These are phyloP conservation scores for Hirschfeldia incana DNA, from an alignment of 345 rosid genomes.

Conservation along the genomic window DNA sequence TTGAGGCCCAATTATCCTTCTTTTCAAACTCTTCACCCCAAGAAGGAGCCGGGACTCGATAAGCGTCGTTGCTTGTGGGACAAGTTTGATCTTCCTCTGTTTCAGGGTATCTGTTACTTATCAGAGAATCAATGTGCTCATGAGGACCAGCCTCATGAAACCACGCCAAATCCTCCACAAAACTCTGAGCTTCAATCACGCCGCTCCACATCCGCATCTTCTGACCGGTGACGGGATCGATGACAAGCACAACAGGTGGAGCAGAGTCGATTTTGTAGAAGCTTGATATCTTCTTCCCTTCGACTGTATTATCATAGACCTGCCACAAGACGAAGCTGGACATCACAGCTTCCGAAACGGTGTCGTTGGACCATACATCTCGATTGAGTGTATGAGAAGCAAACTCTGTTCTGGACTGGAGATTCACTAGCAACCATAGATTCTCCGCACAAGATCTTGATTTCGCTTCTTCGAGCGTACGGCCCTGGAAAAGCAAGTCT, in stretches of 20 bases:
- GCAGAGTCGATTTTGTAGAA: slow-evolving; percentile 62
- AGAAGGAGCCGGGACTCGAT: neutral
- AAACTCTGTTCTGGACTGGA: slow-evolving; percentile 75
- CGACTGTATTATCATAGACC: slow-evolving; percentile 44
- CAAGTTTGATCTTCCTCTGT: neutral
- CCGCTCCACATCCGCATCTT: slow-evolving; percentile 83
- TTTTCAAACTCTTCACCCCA: slow-evolving; percentile 14
- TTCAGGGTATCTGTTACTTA: neutral
- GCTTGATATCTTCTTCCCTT: slow-evolving; percentile 76
- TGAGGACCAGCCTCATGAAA: slow-evolving; percentile 82
- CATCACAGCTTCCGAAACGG: slow-evolving; percentile 62
- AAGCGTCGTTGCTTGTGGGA: neutral
- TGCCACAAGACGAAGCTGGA: slow-evolving; percentile 81
- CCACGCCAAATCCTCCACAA: slow-evolving; percentile 73
- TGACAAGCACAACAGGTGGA: slow-evolving; percentile 71
- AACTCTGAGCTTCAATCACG: slow-evolving; percentile 74
- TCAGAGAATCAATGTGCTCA: slow-evolving; percentile 46
- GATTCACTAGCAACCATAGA: slow-evolving; percentile 79
- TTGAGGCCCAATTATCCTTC: neutral
- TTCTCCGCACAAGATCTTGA: slow-evolving; percentile 54
- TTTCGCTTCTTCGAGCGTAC: slow-evolving; percentile 78
- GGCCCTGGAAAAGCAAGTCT: slow-evolving; percentile 60
- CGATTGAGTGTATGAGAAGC: slow-evolving; percentile 81
- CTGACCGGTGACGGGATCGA: slow-evolving; percentile 91
- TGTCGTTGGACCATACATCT: slow-evolving; percentile 87